These are phyloP conservation scores for Phaseolus lunatus DNA, from an alignment of 306 rosid species.

Conservation along the genomic window DNA sequence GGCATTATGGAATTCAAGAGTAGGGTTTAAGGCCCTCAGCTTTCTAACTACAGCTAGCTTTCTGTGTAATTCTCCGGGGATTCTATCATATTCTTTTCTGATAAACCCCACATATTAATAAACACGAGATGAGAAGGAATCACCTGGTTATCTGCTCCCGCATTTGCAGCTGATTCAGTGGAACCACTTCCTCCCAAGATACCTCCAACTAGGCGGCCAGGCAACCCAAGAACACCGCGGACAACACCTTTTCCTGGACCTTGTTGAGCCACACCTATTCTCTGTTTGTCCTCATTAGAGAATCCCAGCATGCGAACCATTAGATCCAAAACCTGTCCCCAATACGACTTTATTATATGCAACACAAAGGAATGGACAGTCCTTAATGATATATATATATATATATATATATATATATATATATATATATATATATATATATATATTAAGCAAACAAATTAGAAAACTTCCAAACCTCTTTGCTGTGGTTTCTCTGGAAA, in stretches of 20 bases:
- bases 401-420: background rate
- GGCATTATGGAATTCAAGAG: background rate
- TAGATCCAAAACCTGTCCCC: conserved; percentile 84
- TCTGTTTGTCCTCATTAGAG: conserved; percentile 88
- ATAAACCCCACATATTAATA: background rate
- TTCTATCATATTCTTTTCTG: background rate
- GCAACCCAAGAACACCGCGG: conserved; percentile 89
- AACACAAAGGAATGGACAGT: conserved; percentile 13
- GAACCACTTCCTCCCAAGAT: conserved; percentile 77
- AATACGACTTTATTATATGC: conserved; percentile 5
- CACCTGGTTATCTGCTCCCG: conserved; percentile 82
- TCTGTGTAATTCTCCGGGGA: background rate
- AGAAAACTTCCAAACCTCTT: conserved; percentile 70
- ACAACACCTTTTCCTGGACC: conserved; percentile 94
- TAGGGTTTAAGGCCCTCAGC: background rate
- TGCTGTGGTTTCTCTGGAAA: conserved; percentile 94
- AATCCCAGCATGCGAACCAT: conserved; percentile 99
- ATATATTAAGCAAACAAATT: conserved; percentile 25
- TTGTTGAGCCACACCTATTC: conserved; percentile 90
- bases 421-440: background rate
- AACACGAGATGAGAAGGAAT: conserved; percentile 8
- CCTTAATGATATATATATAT: background rate
- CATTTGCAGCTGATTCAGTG: conserved; percentile 56
- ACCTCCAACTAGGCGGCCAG: conserved; percentile 98
- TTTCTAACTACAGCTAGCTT: background rate